Evolutionary conservation across 768 basidiomycete genomes (phyloP), one percentile per base, ranked within the genome.

Genomic region (Mycena galericulata): DNA sequence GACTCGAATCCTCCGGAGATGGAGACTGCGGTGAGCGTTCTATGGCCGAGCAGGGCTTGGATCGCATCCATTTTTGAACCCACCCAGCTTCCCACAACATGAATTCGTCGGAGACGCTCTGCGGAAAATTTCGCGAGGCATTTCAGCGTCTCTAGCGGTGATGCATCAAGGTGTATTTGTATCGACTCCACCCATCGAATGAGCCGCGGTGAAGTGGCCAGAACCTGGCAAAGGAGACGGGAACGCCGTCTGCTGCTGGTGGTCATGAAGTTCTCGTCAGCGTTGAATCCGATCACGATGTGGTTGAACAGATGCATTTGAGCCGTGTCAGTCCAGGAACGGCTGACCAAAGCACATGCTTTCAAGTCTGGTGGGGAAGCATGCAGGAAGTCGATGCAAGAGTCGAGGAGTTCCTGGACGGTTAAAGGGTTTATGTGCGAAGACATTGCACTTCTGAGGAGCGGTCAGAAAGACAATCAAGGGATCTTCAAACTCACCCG

Each of bases 341-440:
- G 67, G 40, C 47, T 43, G 46, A 68, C 67, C 1, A 68, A 55
- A 8, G 67, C 54, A 26, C 67, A 68, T 26, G 47, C 20, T 11
- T 50, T 62, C 55, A 68, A 24, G 32, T 68, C 67, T 41, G 61
- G 47, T n/a, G 27, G 4, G 0, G 67, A 68, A 29, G 36, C 38
- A 32, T 58, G 38, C 22, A 62, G 67, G 27, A 68, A 68, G 38
- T 68, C 61, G 40, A 68, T 49, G 32, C 67, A 68, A 17, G 62
- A 68, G 20, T 68, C 67, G 26, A 63, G 4, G 38, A 68, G 67
- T 36, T 68, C 67, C 46, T 68, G 67, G 6, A 67, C 45, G 15
- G 50, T 34, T 11, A 67, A 29, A 11, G 53, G 56, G 41, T n/a
- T 59, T 1, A n/a, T n/a, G n/a, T n/a, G n/a, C n/a, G n/a, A n/a